These are phyloP conservation scores for Candida maltosa DNA, from an alignment of 805 yeast species.

Conservation along the genomic window DNA sequence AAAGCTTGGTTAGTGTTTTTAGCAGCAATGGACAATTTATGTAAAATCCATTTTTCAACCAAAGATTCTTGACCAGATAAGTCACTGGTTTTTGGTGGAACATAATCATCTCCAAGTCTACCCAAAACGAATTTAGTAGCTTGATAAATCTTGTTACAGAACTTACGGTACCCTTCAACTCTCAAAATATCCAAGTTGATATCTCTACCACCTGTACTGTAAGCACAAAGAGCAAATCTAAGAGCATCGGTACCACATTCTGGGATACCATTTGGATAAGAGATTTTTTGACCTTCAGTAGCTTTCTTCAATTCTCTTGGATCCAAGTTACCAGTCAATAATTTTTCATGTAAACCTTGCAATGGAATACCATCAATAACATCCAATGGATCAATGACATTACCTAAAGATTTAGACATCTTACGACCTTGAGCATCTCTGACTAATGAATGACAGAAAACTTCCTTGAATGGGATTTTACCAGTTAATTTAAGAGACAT, in stretches of 20 bases:
- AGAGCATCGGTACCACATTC: constrained; percentile 99
- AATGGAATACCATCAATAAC: constrained; percentile 87
- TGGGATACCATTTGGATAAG: constrained; percentile 96
- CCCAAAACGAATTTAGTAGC: constrained; percentile 95
- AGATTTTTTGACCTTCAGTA: constrained; percentile 76
- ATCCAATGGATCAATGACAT: constrained; percentile 93
- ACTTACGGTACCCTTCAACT: constrained; percentile 98
- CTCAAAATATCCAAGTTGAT: constrained; percentile 93
- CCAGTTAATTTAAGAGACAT: constrained; percentile 90
- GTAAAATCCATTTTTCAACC: constrained; percentile 96
- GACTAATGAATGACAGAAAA: constrained; percentile 95
- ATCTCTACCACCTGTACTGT: constrained; percentile 98
- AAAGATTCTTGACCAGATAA: constrained; percentile 79
- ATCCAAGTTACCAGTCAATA: constrained; percentile 80
- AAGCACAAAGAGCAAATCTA: constrained; percentile 97
- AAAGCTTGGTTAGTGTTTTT: constrained; percentile 60
- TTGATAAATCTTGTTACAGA: constrained; percentile 98
- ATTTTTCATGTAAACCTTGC: constrained; percentile 73
- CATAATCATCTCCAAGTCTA: constrained; percentile 85
- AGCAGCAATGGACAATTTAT: constrained; percentile 72
- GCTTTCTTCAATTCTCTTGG: constrained; percentile 87
- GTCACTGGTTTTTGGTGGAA: constrained; percentile 66
- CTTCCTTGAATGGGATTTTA: constrained; percentile 88
- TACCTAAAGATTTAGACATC: constrained; percentile 97
- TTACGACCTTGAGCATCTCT: constrained; percentile 99